Conservation (phyloP, 176 grass and related monocot genomes). For the Chloris gayana region DNA sequence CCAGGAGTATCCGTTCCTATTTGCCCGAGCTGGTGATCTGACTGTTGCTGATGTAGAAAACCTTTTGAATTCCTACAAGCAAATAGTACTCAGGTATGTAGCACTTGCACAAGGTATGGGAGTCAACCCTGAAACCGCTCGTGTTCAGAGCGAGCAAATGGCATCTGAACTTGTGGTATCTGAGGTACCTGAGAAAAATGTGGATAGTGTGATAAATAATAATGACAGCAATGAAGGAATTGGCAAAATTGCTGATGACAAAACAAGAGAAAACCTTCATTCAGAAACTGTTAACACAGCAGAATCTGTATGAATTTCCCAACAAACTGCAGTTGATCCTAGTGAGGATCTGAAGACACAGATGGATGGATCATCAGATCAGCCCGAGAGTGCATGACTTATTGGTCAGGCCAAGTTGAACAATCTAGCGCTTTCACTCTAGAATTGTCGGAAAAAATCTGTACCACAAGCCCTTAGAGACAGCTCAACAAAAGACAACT, state of each 20-base stretch:
- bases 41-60: conserved; percentile 87
- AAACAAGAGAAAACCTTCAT: conserved; percentile 30
- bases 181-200: conserved; percentile 51
- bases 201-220: conserved; percentile 28
- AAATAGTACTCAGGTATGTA: conserved; percentile 71
- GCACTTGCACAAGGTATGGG: conserved; percentile 78
- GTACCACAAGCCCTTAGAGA: neutral
- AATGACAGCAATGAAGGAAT: conserved; percentile 30
- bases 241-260: conserved; percentile 32
- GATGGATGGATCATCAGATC: conserved; percentile 28
- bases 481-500: conserved; percentile 12
- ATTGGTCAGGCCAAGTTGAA: neutral
- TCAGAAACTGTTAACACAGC: conserved; percentile 36
- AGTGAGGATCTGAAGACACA: conserved; percentile 32
- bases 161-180: conserved; percentile 33
- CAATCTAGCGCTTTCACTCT: neutral
- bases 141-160: conserved; percentile 28
- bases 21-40: conserved; percentile 82
- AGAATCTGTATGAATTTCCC: neutral
- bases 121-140: conserved; percentile 40
- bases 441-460: conserved; percentile 1
- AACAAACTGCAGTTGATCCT: conserved; percentile 27
- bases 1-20: conserved; percentile 83
- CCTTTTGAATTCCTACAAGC: conserved; percentile 91
- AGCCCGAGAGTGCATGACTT: conserved; percentile 29